Evolutionary conservation across 169 alveolate species (phyloP).

Genomic region (Plasmodium ovale): DNA sequence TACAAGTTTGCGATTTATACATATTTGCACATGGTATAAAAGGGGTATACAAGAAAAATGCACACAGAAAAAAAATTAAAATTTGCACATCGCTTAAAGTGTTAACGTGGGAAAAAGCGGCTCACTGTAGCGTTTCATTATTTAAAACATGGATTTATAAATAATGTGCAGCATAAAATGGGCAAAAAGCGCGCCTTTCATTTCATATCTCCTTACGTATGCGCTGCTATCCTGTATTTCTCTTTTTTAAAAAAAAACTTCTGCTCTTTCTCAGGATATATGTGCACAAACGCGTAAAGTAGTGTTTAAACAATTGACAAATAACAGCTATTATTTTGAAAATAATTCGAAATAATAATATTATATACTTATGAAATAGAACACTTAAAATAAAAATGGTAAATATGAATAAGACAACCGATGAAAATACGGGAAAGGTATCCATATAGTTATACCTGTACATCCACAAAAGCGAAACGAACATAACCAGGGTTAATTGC

Average conservation of each 20-base stretch:
- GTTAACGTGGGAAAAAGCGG: neutral
- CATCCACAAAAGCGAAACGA: constrained; percentile 40
- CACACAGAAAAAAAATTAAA: neutral
- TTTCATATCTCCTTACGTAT: too few relatives aligned
- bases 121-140: too few relatives aligned
- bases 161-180: neutral
- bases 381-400: constrained; percentile 16
- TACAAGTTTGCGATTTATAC: too few relatives aligned
- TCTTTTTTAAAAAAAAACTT: constrained; percentile 1
- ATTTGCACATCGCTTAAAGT: neutral
- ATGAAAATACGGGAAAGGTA: constrained; percentile 38
- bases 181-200: neutral
- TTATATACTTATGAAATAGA: constrained; percentile 22
- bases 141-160: too few relatives aligned
- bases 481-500: constrained; percentile 6
- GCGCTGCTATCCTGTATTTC: neutral
- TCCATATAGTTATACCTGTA: constrained; percentile 47
- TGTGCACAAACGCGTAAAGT: neutral
- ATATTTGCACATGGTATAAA: too few relatives aligned
- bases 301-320: constrained; percentile 9
- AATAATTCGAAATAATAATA: neutral
- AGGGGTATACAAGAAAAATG: too few relatives aligned
- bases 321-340: constrained; percentile 2
- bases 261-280: constrained; percentile 1
- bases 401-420: constrained; percentile 22